Base-by-base conservation (phyloP, 441 rosid species). In the Brassica balearica region DNA sequence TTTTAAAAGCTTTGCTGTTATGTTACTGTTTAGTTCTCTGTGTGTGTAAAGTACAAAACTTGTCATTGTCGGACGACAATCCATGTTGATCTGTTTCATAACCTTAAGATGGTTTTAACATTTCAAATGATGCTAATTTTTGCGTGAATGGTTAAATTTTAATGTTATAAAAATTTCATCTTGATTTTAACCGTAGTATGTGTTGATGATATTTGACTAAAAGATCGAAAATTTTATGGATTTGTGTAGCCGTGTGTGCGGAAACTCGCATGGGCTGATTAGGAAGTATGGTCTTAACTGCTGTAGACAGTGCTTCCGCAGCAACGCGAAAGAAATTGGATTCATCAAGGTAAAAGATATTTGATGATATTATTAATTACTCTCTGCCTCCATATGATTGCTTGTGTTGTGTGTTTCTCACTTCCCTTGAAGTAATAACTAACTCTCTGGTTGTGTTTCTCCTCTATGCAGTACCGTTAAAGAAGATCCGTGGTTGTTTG, bases 281-380 rank as follows among this genome's bases (percentile, higher is more conserved):
- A 75, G 94, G 84, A 90, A 90, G 85, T 90, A 90, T 48, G 92
- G 88, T 2, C 88, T 90, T 29, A 90, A 87, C 88, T 90, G 94
- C 74, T 90, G 94, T 82, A 86, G 94, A 70, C 92, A 90, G 75
- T 90, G 92, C 79, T 90, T 90, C 86, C 91, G 89, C 1, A 90
- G 94, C 88, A 90, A 90, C 10, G 92, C 94, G 41, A 90, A 90
- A 83, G 92, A 88, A 71, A 87, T 90, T 41, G 94, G 94, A 51
- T 89, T 89, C 85, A 86, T 87, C 25, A 89, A 87, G 93, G 93
- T 89, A 38, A 62, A 71, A 8, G 0, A 23, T 6, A 6, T 53
- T 32, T 32, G 2, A 12, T 60, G 3, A 1, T 68, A 61, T 60
- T 11, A 25, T 25, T 3, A 60, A 27, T 60, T 12, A 23, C 64